Conservation (phyloP, 2,329 filamentous ascomycete genomes). For the Paraphaeosphaeria sporulosa region DNA sequence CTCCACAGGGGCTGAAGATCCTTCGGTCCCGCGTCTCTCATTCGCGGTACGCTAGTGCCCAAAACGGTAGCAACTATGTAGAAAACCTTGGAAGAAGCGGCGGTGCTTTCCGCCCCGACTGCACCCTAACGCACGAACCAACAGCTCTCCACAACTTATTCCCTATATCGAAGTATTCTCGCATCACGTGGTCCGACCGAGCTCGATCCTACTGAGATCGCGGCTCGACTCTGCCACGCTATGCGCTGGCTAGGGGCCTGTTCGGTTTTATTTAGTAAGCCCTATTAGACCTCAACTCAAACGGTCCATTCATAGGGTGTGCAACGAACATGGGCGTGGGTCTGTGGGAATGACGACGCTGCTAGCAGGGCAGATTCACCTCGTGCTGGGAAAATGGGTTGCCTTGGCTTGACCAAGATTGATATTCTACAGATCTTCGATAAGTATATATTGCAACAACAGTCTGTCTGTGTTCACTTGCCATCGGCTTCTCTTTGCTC, state of each 20-base stretch:
- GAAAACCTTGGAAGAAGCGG: not conserved
- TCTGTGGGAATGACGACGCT: not conserved
- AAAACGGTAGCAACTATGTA: not conserved
- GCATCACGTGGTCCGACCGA: constrained; percentile 1
- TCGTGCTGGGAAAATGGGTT: not conserved
- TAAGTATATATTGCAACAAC: not conserved
- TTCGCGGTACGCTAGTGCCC: not conserved
- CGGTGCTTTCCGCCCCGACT: not conserved
- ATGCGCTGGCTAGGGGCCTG: not conserved
- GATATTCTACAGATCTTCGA: not conserved
- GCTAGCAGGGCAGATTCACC: not conserved
- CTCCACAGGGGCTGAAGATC: not conserved
- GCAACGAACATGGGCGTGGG: not conserved
- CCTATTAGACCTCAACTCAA: not conserved
- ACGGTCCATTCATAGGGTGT: not conserved
- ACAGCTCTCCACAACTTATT: not conserved
- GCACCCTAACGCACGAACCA: not conserved
- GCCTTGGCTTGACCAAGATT: not conserved
- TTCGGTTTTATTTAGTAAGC: too few relatives aligned
- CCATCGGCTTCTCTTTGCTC: not conserved
- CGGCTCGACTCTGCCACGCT: not conserved
- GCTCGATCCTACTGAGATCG: not conserved
- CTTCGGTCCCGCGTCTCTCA: not conserved
- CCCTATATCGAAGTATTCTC: not conserved
- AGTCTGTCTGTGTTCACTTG: not conserved